A percentile compares a stretch with the other conserved stretches of the same genome.
Evolutionary conservation across 441 rosid genomes (phyloP).

Genomic region (Populus hybrid): DNA sequence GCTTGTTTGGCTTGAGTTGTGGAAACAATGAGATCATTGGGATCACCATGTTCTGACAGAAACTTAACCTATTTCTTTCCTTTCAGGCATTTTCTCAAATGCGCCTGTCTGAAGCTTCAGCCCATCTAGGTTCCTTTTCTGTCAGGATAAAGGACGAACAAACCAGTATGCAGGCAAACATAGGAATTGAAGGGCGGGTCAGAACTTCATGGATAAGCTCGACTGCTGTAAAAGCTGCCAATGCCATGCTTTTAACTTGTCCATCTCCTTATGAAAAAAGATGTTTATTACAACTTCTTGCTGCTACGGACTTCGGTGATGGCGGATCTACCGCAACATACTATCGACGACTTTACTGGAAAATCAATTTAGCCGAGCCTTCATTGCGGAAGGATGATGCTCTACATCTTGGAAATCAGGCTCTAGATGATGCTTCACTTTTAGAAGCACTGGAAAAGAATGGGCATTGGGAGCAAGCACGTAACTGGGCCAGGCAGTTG

Average conservation of each 20-base stretch:
- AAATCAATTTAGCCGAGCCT: conserved; percentile 97
- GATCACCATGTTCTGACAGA: conserved; percentile 3
- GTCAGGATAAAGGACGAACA: conserved; percentile 85
- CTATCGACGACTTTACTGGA: conserved; percentile 86
- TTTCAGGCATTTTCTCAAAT: conserved; percentile 95
- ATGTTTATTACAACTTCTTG: conserved; percentile 93
- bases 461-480: conserved; percentile 98
- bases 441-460: conserved; percentile 78
- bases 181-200: conserved; percentile 62
- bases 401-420: conserved; percentile 79
- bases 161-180: conserved; percentile 46
- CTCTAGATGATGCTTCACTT: conserved; percentile 93
- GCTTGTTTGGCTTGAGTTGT: neutral
- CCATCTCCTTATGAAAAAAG: conserved; percentile 98
- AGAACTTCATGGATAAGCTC: conserved; percentile 86
- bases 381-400: conserved; percentile 63
- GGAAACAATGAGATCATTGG: neutral
- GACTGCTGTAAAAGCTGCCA: conserved; percentile 90
- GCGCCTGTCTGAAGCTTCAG: conserved; percentile 98
- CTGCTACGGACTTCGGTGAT: conserved; percentile 92
- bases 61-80: conserved; percentile 5
- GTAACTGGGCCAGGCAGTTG: conserved; percentile 97
- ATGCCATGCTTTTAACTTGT: conserved; percentile 85
- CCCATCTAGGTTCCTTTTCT: conserved; percentile 95
- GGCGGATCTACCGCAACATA: conserved; percentile 79